Base-by-base conservation (phyloP, 2,329 filamentous ascomycete species). In the Diaporthe caulivora region DNA sequence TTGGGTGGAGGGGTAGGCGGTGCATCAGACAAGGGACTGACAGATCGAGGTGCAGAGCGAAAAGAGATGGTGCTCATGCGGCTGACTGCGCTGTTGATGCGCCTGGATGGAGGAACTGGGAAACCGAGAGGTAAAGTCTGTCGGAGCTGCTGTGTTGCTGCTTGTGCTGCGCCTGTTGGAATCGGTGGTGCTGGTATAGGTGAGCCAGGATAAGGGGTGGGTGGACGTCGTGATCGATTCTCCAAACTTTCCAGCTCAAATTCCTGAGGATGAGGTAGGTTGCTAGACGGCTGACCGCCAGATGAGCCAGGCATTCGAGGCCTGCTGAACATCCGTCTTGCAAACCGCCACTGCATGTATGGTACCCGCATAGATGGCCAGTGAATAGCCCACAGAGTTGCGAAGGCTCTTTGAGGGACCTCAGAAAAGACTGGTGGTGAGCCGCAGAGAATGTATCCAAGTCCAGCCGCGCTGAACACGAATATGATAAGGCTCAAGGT, bases 261-360 rank as follows among this genome's bases (percentile, higher is more conserved):
- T 8, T 68, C 72, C 47, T 72, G 42, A 54, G 53, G 42, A 3
- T 40, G 53, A 62, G 69, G 26, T 31, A 70, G 21, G 15, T 49
- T 9, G 13, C 54, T 17, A 15, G 34, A 26, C 17, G 29, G 37
- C 2, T 18, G 55, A 2, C n/a, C 3, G 10, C 13, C 21, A 42
- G 55, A 8, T 8, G 54, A 13, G 37, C 37, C 37, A 8, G 37
- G 37, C 37, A 40, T 10, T 40, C 1, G 53, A 6, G 7, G 6
- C 3, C 54, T 57, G 31, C 15, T 2, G 9, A 24, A 21, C 9
- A 34, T 40, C 49, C 31, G 53, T 3, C 15, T 34, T 17, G 24
- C 1, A 2, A 8, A 40, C 2, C 29, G 26, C 53, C 29, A 55
- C 6, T 3, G 53, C 8, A 34, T 26, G 5, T 0, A 18, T 31